These are phyloP conservation scores for Eucalyptus globulus DNA, from an alignment of 345 rosid genomes.

Conservation along the genomic window DNA sequence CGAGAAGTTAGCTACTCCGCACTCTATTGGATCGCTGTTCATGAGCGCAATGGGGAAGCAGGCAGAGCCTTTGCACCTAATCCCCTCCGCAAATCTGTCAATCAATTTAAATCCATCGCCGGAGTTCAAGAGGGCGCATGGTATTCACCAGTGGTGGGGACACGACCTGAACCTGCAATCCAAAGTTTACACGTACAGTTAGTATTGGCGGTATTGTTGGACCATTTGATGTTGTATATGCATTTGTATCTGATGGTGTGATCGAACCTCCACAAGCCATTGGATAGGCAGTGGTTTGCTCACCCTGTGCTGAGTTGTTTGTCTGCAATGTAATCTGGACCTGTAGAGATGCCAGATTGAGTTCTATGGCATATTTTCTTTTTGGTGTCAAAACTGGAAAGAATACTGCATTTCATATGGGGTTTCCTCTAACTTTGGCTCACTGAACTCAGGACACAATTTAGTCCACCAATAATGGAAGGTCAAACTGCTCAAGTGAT, in stretches of 20 bases:
- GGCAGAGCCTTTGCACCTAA: constrained; percentile 61
- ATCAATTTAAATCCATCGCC: constrained; percentile 24
- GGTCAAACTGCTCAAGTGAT: background rate
- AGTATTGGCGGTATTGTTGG: background rate
- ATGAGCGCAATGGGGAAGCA: constrained; percentile 42
- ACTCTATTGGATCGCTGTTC: constrained; percentile 58
- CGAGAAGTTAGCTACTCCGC: constrained; percentile 56
- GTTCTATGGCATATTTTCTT: background rate
- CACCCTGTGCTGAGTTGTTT: background rate
- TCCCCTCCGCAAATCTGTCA: constrained; percentile 59
- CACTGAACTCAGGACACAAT: background rate
- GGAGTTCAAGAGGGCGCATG: constrained; percentile 72
- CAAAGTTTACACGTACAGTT: constrained; percentile 38
- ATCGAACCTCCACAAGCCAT: background rate
- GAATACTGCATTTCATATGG: background rate
- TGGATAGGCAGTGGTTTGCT: background rate
- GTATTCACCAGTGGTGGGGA: constrained; percentile 93
- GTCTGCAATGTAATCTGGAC: background rate
- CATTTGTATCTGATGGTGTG: background rate
- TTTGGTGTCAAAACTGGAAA: background rate
- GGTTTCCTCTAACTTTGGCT: background rate
- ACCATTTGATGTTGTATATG: background rate
- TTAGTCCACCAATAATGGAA: background rate
- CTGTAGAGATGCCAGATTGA: background rate
- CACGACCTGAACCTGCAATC: constrained; percentile 43